phyloP scores from a whole-genome alignment of 1,284 basidiomycete species.

The Heterobasidion occidentale region DNA sequence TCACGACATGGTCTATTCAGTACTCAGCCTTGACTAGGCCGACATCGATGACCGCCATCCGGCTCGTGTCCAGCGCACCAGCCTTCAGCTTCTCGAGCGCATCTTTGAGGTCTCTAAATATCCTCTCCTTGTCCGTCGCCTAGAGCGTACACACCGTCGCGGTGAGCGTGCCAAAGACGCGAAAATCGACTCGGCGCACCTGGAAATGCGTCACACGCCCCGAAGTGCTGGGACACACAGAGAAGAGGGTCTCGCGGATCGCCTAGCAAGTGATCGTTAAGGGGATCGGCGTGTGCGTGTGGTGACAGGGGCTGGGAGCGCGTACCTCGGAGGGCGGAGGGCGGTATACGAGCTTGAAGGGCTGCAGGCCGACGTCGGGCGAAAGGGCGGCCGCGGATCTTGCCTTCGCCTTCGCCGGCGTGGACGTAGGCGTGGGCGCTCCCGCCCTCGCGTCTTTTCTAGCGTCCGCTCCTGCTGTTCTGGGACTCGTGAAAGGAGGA shows the following conservation, averaged over 20 bases:
- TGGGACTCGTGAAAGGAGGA: not conserved
- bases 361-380: slow-evolving; percentile 31
- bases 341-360: slow-evolving; percentile 38
- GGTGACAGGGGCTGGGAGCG: not conserved
- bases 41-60: slow-evolving; percentile 7
- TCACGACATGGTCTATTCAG: too few relatives aligned
- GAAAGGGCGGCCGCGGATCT: too few relatives aligned
- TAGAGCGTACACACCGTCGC: not conserved
- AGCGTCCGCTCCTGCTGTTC: not conserved
- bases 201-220: slow-evolving; percentile 57
- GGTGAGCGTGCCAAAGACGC: not conserved
- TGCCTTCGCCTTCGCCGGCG: too few relatives aligned
- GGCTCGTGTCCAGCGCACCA: slow-evolving; percentile 16
- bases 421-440: too few relatives aligned
- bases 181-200: slow-evolving; percentile 22
- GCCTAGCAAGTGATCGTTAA: not conserved
- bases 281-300: not conserved
- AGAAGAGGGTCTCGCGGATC: slow-evolving; percentile 50
- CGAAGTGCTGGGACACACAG: slow-evolving; percentile 60
- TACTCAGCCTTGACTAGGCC: too few relatives aligned
- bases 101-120: slow-evolving; percentile 15
- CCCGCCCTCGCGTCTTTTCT: not conserved
- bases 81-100: slow-evolving; percentile 17
- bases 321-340: slow-evolving; percentile 6
- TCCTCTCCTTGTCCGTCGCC: slow-evolving; percentile 8